These are phyloP conservation scores for Lathyrus oleraceus DNA, from an alignment of 306 rosid genomes.

Conservation along the genomic window DNA sequence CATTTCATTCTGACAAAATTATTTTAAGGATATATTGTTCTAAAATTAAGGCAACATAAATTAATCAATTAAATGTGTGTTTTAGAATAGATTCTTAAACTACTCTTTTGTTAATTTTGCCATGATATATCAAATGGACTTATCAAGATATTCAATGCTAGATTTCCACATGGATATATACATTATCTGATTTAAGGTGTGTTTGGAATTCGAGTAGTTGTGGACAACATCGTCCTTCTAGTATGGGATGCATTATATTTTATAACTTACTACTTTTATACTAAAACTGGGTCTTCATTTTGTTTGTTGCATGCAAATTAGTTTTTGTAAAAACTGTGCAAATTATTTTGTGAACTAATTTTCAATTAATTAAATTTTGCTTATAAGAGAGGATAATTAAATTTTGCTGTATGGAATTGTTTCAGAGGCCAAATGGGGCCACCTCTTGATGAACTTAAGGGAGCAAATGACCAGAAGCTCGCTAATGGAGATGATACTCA, in stretches of 20 bases:
- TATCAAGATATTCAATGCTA: conserved; percentile 1
- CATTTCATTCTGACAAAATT: not conserved
- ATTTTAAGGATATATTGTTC: too few species aligned
- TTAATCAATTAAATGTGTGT: too few species aligned
- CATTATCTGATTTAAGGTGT: not conserved
- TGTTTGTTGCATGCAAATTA: not conserved
- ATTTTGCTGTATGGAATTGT: conserved; percentile 20
- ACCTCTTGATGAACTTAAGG: conserved; percentile 30
- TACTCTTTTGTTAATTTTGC: too few species aligned
- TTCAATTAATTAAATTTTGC: not conserved
- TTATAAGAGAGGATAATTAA: conserved; percentile 7
- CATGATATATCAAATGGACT: not conserved
- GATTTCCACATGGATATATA: not conserved
- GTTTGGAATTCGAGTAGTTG: not conserved
- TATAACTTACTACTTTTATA: not conserved
- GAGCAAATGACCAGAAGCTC: conserved; percentile 31
- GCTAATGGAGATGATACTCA: conserved; percentile 33
- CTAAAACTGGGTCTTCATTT: not conserved
- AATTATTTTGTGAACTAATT: not conserved
- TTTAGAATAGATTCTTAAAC: too few species aligned
- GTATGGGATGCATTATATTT: not conserved
- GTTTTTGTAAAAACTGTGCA: not conserved
- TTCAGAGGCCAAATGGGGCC: conserved; percentile 54
- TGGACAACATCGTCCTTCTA: not conserved
- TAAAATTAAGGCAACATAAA: too few species aligned